These are phyloP conservation scores for Cyclotella kingstonii DNA, from an alignment of 108 stramenopile genomes.

Conservation along the genomic window DNA sequence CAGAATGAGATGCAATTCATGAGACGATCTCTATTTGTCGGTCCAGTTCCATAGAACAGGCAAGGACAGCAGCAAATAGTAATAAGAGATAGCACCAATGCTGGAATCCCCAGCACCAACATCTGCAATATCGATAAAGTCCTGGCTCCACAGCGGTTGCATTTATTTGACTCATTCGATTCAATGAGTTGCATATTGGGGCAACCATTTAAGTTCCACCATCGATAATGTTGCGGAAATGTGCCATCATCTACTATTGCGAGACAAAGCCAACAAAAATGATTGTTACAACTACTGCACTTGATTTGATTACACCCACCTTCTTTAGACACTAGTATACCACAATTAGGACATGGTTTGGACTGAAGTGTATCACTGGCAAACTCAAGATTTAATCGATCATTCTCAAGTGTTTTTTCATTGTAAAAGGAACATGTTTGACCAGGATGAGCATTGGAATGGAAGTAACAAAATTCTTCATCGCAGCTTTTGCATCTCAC, in stretches of 20 bases:
- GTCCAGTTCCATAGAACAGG: conserved; percentile 14
- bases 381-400: conserved; percentile 39
- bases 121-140: conserved; percentile 36
- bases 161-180: conserved; percentile 22
- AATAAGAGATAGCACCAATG: conserved; percentile 42
- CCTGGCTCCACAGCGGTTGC: conserved; percentile 23
- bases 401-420: conserved; percentile 33
- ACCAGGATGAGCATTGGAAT: conserved; percentile 53
- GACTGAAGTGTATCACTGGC: conserved; percentile 38
- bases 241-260: conserved; percentile 53
- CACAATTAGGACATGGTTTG: conserved; percentile 54
- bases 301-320: conserved; percentile 68
- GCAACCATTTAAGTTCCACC: conserved; percentile 54
- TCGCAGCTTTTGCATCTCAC: conserved; percentile 42
- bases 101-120: conserved; percentile 48
- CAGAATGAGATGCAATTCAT: conserved; percentile 56
- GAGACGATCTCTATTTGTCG: conserved; percentile 36
- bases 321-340: conserved; percentile 53
- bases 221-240: conserved; percentile 60
- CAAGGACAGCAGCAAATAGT: conserved; percentile 50
- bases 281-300: conserved; percentile 34
- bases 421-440: conserved; percentile 40
- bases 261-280: conserved; percentile 56
- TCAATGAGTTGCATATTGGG: conserved; percentile 70
- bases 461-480: conserved; percentile 53